Percentiles rank a stretch among this genome's conserved stretches.
Conservation (phyloP, 2,329 filamentous ascomycete species). For the Orbilia blumenaviensis region DNA sequence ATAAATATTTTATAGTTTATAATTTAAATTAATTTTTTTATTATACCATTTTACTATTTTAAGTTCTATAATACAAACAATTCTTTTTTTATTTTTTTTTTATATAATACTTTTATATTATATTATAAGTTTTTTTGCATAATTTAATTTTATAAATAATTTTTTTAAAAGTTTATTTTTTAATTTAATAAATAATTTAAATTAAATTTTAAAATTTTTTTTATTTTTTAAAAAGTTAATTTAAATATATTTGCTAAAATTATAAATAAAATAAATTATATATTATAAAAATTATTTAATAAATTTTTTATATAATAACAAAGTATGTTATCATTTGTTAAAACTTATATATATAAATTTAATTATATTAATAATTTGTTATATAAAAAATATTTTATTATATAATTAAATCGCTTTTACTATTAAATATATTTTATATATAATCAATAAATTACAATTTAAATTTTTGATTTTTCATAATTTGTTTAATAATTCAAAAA, state of each 20-base stretch:
- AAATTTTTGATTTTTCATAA: not conserved
- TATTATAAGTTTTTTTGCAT: not conserved
- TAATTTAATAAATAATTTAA: not conserved
- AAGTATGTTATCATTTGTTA: too few relatives aligned
- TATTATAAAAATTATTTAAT: constrained; percentile 1
- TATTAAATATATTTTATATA: not conserved
- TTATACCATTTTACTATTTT: too few relatives aligned
- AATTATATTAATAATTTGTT: not conserved
- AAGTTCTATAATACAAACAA: too few relatives aligned
- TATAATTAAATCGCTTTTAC: not conserved
- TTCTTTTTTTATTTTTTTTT: too few relatives aligned
- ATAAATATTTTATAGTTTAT: too few relatives aligned
- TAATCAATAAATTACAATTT: not conserved
- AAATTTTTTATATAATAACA: not conserved
- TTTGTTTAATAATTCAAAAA: too few relatives aligned
- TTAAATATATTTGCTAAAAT: constrained; percentile 1
- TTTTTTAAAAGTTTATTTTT: not conserved
- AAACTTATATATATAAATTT: not conserved
- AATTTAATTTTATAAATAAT: not conserved
- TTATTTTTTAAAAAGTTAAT: not conserved
- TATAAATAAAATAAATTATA: too few relatives aligned
- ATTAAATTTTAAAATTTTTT: not conserved
- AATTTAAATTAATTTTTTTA: too few relatives aligned
- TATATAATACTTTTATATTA: not conserved
- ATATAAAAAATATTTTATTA: too few relatives aligned